Conservation (phyloP, 73 alveolate genomes). For the Tetrahymena borealis region DNA sequence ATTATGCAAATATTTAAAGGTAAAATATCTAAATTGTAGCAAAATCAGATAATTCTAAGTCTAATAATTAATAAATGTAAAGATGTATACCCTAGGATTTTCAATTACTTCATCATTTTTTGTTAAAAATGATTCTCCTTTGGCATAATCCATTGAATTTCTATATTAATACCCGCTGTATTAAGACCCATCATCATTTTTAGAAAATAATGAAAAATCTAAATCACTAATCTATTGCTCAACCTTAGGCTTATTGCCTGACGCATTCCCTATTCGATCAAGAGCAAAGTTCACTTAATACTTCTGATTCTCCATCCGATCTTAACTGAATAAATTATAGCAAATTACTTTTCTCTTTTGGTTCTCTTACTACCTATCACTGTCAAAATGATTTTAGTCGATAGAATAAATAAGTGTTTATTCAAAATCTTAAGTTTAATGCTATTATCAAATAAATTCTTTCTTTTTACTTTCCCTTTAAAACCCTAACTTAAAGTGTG, state of each 20-base stretch:
- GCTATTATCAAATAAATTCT: too few relatives aligned
- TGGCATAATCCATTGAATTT: not conserved
- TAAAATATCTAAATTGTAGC: not conserved
- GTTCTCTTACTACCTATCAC: too few relatives aligned
- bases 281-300: too few relatives aligned
- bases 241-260: not conserved
- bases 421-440: too few relatives aligned
- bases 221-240: not conserved
- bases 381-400: too few relatives aligned
- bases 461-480: too few relatives aligned
- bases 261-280: too few relatives aligned
- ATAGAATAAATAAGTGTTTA: too few relatives aligned
- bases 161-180: not conserved
- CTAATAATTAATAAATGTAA: not conserved
- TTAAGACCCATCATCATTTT: not conserved
- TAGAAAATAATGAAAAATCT: not conserved
- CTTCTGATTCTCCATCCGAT: too few relatives aligned
- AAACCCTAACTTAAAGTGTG: too few relatives aligned
- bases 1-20: not conserved
- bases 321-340: too few relatives aligned
- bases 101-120: not conserved
- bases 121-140: not conserved
- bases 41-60: not conserved
- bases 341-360: too few relatives aligned
- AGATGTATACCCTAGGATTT: not conserved